Conservation (phyloP, 2,329 filamentous ascomycete species). For the Fusarium sambucinum region DNA sequence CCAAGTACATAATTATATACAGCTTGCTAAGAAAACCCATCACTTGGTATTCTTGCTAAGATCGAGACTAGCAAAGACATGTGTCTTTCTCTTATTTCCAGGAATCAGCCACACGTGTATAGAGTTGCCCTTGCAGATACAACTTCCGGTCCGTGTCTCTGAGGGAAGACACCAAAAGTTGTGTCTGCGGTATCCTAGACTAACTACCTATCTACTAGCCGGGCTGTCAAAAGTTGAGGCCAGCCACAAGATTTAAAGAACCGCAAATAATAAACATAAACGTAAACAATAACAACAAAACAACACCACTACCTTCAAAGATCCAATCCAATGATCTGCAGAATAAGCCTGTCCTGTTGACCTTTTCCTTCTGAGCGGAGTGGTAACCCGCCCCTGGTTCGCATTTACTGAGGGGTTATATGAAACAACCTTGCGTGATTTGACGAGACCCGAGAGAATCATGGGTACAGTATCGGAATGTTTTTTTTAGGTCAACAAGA, state of each 20-base stretch:
- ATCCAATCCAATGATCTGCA: constrained; percentile 22
- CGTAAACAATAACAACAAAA: constrained; percentile 26
- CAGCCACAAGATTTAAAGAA: constrained; percentile 19
- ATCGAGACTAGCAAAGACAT: constrained; percentile 15
- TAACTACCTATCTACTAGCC: neutral
- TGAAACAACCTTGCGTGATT: constrained; percentile 34
- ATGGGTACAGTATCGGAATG: constrained; percentile 45
- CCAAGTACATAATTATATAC: neutral
- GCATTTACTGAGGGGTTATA: constrained; percentile 35
- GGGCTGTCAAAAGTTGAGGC: constrained; percentile 31
- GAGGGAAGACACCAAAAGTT: neutral
- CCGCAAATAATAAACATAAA: constrained; percentile 17
- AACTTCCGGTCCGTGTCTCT: constrained; percentile 19
- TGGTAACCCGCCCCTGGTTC: constrained; percentile 36
- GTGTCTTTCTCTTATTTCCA: constrained; percentile 43
- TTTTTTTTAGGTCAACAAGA: constrained; percentile 32
- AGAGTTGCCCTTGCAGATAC: constrained; percentile 35
- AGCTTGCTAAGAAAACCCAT: constrained; percentile 15
- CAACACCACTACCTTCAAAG: neutral
- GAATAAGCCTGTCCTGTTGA: neutral
- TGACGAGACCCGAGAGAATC: constrained; percentile 28
- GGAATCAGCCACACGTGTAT: constrained; percentile 37
- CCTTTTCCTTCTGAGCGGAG: constrained; percentile 12
- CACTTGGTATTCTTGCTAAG: constrained; percentile 15
- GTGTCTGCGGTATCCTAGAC: neutral